These are phyloP conservation scores for Lachnellula cervina DNA, from an alignment of 2,329 filamentous ascomycete species.

Conservation along the genomic window DNA sequence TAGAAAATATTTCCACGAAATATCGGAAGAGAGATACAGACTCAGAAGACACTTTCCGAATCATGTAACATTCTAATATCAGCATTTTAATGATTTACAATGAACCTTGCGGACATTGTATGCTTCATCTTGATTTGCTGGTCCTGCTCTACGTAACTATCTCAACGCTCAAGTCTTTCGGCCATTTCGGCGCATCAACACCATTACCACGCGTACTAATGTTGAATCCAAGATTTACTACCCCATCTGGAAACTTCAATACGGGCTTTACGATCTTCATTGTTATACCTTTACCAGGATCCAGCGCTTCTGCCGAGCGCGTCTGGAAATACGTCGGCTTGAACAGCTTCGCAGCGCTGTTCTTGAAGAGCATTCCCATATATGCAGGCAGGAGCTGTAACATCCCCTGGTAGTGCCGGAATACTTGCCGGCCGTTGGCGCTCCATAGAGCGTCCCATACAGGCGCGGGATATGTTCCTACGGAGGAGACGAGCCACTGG, in stretches of 20 bases:
- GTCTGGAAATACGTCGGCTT: constrained; percentile 45
- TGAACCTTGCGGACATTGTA: too few species aligned
- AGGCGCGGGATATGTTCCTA: constrained; percentile 36
- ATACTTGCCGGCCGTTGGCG: constrained; percentile 42
- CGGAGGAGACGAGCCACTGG: constrained; percentile 37
- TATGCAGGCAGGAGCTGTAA: constrained; percentile 37
- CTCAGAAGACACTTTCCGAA: too few species aligned
- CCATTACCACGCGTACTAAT: constrained; percentile 48
- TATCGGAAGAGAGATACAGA: too few species aligned
- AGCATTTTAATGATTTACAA: too few species aligned
- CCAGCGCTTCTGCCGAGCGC: constrained; percentile 35
- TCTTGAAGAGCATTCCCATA: constrained; percentile 36
- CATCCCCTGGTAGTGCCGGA: constrained; percentile 49
- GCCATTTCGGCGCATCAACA: constrained; percentile 44
- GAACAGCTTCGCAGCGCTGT: constrained; percentile 38
- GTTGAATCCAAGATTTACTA: constrained; percentile 40
- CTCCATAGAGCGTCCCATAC: constrained; percentile 46
- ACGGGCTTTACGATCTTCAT: constrained; percentile 42
- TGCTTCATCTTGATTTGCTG: background rate
- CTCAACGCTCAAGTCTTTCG: constrained; percentile 38
- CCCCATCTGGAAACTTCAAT: constrained; percentile 34
- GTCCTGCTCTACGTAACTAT: constrained; percentile 25
- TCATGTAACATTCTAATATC: too few species aligned
- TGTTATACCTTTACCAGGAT: constrained; percentile 17
- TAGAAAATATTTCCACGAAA: too few species aligned